These are phyloP conservation scores for Eucalyptus sp. DNA, from an alignment of 345 rosid genomes.

Conservation along the genomic window DNA sequence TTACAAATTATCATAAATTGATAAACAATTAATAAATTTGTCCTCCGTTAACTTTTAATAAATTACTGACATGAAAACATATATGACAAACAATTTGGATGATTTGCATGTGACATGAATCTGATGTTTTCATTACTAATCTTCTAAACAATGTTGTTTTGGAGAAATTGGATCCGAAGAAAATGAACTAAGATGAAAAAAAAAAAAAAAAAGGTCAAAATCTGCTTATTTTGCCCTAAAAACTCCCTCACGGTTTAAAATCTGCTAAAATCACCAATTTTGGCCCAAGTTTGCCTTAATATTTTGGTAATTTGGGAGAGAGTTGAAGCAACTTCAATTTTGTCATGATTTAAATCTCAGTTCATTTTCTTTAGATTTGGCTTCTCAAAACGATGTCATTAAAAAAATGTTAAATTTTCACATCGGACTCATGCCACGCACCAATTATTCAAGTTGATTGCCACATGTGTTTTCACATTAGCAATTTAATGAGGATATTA, in stretches of 20 bases:
- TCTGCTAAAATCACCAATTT: not conserved
- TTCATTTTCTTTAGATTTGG: not conserved
- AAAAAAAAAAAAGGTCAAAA: rapidly evolving
- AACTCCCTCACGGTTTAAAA: not conserved
- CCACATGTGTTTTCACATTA: rapidly evolving
- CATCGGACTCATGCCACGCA: not conserved
- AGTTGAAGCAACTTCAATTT: not conserved
- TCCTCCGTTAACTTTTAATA: not conserved
- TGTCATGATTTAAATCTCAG: not conserved
- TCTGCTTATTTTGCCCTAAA: not conserved
- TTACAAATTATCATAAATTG: no score
- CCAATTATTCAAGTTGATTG: not conserved
- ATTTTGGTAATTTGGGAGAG: not conserved
- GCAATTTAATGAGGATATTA: not conserved
- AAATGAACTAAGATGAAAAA: not conserved
- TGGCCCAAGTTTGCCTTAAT: not conserved
- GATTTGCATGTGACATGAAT: not conserved
- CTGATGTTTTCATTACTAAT: no score
- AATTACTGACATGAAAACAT: not conserved
- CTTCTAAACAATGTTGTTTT: not conserved
- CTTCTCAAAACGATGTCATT: not conserved
- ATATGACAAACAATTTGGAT: not conserved
- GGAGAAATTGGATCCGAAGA: not conserved
- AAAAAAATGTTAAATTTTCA: not conserved
- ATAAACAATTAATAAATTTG: no score